A percentile compares a stretch with the other conserved stretches of the same genome.
Evolutionary conservation across 495 filamentous ascomycete species (phyloP).

Genomic region (Talaromyces adpressus): DNA sequence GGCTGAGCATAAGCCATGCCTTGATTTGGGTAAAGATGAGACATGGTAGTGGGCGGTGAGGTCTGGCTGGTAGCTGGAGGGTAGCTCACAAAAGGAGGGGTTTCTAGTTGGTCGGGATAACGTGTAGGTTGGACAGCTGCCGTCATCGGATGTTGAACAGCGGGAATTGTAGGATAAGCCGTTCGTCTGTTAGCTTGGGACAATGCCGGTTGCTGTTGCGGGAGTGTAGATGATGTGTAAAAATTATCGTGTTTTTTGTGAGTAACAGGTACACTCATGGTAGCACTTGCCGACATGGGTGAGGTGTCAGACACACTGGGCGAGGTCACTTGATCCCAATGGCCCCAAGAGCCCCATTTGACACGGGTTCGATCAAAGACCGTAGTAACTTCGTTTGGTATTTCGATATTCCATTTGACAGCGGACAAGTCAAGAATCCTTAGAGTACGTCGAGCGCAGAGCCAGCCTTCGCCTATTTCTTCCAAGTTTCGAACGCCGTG

Average conservation of each 20-base stretch:
- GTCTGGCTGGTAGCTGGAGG: neutral
- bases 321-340: conserved; percentile 33
- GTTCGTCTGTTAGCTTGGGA: neutral
- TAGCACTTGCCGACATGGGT: conserved; percentile 12
- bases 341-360: conserved; percentile 47
- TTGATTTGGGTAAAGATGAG: neutral
- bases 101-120: neutral
- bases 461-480: conserved; percentile 94
- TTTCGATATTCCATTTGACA: conserved; percentile 76
- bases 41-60: neutral
- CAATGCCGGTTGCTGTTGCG: conserved; percentile 4
- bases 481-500: conserved; percentile 90
- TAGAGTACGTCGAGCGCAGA: conserved; percentile 79
- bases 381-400: conserved; percentile 73
- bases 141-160: neutral
- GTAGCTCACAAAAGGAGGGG: neutral
- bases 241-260: conserved; percentile 15
- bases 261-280: conserved; percentile 3
- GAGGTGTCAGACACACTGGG: conserved; percentile 29
- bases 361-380: conserved; percentile 60
- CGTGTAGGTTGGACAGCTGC: neutral
- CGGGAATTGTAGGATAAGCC: neutral
- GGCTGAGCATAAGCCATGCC: neutral
- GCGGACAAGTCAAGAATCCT: conserved; percentile 80
- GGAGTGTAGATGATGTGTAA: conserved; percentile 9